A percentile compares a stretch with the other conserved stretches of the same genome.
phyloP scores from a whole-genome alignment of 768 basidiomycete genomes.

The Psilocybe subaeruginosa region DNA sequence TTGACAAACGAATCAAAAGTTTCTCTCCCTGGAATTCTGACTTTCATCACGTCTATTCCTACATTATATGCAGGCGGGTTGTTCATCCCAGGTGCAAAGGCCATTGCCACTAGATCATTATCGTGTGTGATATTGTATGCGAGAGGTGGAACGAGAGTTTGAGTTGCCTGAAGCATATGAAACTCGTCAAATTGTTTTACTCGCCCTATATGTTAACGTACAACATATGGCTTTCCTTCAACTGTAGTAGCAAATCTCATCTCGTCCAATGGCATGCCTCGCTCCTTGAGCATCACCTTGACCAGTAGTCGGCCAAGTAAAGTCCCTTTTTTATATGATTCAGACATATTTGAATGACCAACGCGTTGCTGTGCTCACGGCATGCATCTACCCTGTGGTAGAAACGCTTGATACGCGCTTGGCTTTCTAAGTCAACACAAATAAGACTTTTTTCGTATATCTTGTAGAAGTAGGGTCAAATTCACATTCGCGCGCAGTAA shows the following conservation, averaged over 20 bases:
- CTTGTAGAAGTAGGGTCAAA: constrained; percentile 37
- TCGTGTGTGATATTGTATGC: constrained; percentile 87
- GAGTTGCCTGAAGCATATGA: constrained; percentile 39
- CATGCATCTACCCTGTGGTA: constrained; percentile 76
- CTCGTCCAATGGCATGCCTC: constrained; percentile 47
- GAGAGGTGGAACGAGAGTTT: constrained; percentile 53
- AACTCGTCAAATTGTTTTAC: background rate
- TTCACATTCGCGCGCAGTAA: background rate
- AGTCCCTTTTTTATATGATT: constrained; percentile 51
- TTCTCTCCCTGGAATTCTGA: constrained; percentile 61
- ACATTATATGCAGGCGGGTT: constrained; percentile 59
- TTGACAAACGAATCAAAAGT: constrained; percentile 64
- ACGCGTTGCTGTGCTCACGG: constrained; percentile 45
- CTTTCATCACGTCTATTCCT: constrained; percentile 85
- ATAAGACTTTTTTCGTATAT: constrained; percentile 63
- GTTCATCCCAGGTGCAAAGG: constrained; percentile 46
- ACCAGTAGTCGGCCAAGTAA: constrained; percentile 78
- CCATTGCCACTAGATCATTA: constrained; percentile 72
- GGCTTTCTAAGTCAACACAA: constrained; percentile 60
- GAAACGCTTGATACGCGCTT: constrained; percentile 62
- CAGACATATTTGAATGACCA: background rate
- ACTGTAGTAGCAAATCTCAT: constrained; percentile 61
- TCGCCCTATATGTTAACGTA: constrained; percentile 34
- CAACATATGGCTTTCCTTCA: constrained; percentile 79
- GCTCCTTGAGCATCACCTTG: constrained; percentile 61